A percentile compares a stretch with the other conserved stretches of the same genome.
Evolutionary conservation across 768 basidiomycete species (phyloP).

Genomic region (Antrodiella citrinella): DNA sequence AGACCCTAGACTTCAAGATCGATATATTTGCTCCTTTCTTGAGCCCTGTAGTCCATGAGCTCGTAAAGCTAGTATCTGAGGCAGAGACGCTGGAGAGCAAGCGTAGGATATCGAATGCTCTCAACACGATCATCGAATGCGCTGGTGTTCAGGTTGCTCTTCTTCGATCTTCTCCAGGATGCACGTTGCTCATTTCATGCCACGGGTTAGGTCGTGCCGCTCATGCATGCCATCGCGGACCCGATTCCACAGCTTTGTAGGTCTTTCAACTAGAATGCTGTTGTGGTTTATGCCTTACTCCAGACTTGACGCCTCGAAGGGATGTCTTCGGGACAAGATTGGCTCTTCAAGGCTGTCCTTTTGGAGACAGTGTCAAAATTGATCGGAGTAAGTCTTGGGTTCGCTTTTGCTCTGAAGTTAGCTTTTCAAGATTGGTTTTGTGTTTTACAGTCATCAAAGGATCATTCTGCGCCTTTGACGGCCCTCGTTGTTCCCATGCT

Average conservation of each 20-base stretch:
- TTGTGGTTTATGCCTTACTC: not conserved
- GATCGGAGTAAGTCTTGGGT: constrained; percentile 50
- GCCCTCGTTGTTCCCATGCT: constrained; percentile 17
- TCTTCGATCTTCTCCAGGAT: not conserved
- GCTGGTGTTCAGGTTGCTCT: constrained; percentile 28
- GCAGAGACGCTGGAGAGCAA: constrained; percentile 73
- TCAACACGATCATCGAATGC: constrained; percentile 62
- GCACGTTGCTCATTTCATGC: not conserved
- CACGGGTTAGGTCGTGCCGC: constrained; percentile 53
- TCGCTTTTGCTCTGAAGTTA: no score
- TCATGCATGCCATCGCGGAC: constrained; percentile 48
- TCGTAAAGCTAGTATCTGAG: constrained; percentile 65
- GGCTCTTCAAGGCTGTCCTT: constrained; percentile 63
- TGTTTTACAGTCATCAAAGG: constrained; percentile 51
- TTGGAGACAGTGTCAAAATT: constrained; percentile 65
- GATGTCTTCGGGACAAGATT: constrained; percentile 59
- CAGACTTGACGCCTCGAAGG: constrained; percentile 27
- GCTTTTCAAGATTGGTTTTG: no score
- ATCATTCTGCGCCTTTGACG: constrained; percentile 19
- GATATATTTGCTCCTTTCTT: constrained; percentile 65
- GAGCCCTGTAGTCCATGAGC: constrained; percentile 46
- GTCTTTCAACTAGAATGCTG: constrained; percentile 15
- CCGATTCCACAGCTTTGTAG: constrained; percentile 69
- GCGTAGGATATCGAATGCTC: constrained; percentile 56
- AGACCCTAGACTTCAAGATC: constrained; percentile 62